phyloP scores from a whole-genome alignment of 257 asterid genomes.

The Jacaranda mimosifolia region DNA sequence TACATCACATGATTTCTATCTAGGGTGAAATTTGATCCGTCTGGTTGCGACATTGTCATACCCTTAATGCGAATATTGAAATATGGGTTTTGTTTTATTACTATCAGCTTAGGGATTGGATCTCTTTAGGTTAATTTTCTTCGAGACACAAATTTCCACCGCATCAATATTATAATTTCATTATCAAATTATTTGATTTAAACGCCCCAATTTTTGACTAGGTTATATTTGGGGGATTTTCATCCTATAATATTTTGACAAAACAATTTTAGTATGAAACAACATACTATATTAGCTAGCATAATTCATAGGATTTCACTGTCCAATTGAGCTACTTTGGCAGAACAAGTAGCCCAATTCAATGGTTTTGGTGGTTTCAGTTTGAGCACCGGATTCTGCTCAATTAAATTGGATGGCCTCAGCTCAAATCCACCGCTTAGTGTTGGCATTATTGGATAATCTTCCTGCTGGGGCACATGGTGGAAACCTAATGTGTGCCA shows the following conservation, averaged over 20 bases:
- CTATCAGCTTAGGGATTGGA: constrained; percentile 56
- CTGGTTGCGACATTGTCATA: constrained; percentile 41
- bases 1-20: constrained; percentile 58
- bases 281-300: no score
- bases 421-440: constrained; percentile 45
- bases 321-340: not conserved
- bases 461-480: constrained; percentile 55
- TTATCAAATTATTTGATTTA: no score
- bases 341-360: constrained; percentile 41
- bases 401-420: constrained; percentile 60
- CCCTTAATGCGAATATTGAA: constrained; percentile 26
- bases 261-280: no score
- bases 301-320: no score
- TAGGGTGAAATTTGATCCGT: constrained; percentile 50
- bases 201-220: no score
- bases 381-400: constrained; percentile 56
- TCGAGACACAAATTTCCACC: constrained; percentile 38
- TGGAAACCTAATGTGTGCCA: constrained; percentile 64
- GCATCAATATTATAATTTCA: constrained; percentile 45
- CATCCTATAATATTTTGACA: no score
- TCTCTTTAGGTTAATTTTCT: constrained; percentile 42
- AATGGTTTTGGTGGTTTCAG: constrained; percentile 31
- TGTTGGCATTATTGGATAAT: constrained; percentile 58
- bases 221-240: no score
- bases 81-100: constrained; percentile 38